A percentile compares a stretch with the other conserved stretches of the same genome.
Conservation (phyloP, 805 yeast species). For the Tetrapisispora namnaoensis region DNA sequence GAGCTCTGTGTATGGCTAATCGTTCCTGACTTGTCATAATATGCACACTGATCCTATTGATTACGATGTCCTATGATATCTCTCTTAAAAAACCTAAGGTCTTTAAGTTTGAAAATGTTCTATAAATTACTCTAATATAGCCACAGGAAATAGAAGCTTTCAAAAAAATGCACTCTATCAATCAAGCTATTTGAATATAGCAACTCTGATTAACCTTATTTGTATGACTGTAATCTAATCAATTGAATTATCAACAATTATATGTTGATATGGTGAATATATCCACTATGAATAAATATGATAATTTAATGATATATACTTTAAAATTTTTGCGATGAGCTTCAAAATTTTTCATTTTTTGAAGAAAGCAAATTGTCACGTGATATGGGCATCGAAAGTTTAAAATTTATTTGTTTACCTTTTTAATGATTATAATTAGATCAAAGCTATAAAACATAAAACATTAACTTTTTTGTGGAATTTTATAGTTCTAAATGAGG, state of each 20-base stretch:
- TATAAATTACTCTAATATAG: no score
- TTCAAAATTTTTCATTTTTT: not conserved
- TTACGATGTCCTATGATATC: no score
- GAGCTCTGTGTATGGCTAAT: slow-evolving; percentile 60
- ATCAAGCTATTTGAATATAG: no score
- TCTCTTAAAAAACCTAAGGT: not conserved
- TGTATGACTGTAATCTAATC: no score
- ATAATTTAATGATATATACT: not conserved
- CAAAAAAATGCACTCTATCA: no score
- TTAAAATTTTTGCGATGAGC: slow-evolving; percentile 1
- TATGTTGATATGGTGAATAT: not conserved
- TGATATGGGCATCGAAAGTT: not conserved
- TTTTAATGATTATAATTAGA: not conserved
- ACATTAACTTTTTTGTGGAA: no score
- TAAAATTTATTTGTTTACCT: not conserved
- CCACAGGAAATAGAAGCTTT: not conserved
- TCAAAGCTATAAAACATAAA: not conserved
- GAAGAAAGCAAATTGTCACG: not conserved
- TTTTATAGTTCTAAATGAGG: no score
- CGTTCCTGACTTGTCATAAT: slow-evolving; percentile 3
- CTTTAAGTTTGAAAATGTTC: no score
- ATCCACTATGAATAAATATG: not conserved
- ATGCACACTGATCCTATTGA: not conserved
- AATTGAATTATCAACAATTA: not conserved
- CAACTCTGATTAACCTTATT: no score